Base-by-base conservation (phyloP, 2,329 filamentous ascomycete genomes). In the Phyllosticta citriasiana region DNA sequence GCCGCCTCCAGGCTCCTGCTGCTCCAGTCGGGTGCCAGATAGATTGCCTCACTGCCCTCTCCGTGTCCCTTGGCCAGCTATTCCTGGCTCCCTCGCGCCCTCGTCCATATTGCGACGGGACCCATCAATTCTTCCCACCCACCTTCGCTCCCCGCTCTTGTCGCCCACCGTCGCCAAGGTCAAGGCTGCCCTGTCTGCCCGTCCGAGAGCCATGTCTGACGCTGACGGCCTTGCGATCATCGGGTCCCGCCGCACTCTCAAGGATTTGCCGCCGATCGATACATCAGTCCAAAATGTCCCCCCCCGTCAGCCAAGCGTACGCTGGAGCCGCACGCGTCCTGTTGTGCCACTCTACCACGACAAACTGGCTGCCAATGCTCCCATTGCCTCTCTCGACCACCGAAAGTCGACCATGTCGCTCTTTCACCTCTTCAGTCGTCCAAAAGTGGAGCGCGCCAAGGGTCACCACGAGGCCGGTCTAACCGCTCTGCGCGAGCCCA, bases 361-460 rank as follows among this genome's bases (percentile, higher is more conserved):
- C n/a, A 16, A 16, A 47, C 40, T 47, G 1, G 40, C 40, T n/a
- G 40, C 40, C 40, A 19, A 47, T 47, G 40, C 40, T 47, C n/a
- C n/a, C 40, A 5, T n/a, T n/a, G 12, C 56, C 5, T 14, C 70
- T 57, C 63, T 71, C 10, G 71, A 73, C 61, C 69, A 69, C 51
- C 62, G 70, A 3, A 62, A 71, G 19, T 75, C 73, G n/a, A 79
- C 73, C 60, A 77, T 80, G 74, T 79, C 78, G 30, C 67, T 80
- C 10, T 80, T 80, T 70, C 76, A 71, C 60, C 72, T 81, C 14
- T 81, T 81, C 70, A 79, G 75, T 67, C 72, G 72, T 61, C 77
- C 78, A 24, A 80, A 79, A 65, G 77, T 79, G 27, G 78, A 81
- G 65, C 76, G 71, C 65, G 71, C 73, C 55, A 74, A 75, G 63